Conservation (phyloP, 495 filamentous ascomycete genomes). For the Wilcoxina mikolae region DNA sequence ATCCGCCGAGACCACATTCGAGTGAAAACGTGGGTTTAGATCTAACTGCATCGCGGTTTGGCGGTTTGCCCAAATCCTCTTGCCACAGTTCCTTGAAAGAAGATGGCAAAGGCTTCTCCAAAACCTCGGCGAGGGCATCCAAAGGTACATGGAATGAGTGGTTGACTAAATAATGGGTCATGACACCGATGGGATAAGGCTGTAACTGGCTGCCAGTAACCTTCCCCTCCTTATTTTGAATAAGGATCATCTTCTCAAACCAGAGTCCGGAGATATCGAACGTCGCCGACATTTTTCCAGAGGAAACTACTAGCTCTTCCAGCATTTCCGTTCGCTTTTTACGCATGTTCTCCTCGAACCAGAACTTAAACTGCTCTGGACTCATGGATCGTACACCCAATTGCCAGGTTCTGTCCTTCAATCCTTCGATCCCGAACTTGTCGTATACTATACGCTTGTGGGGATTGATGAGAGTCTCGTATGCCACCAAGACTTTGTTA, state of each 20-base stretch:
- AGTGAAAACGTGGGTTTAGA: neutral
- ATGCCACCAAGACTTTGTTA: slow-evolving; percentile 37
- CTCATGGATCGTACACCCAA: slow-evolving; percentile 35
- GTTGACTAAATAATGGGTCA: slow-evolving; percentile 14
- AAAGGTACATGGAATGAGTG: slow-evolving; percentile 21
- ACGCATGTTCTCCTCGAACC: slow-evolving; percentile 38
- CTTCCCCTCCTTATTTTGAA: neutral
- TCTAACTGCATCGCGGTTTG: neutral
- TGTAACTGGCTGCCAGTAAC: neutral
- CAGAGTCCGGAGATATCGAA: slow-evolving; percentile 32
- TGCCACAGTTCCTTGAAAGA: neutral
- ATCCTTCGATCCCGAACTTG: slow-evolving; percentile 34
- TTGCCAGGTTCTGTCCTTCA: slow-evolving; percentile 33
- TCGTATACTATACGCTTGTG: slow-evolving; percentile 44
- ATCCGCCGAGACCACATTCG: neutral
- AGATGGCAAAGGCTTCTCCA: slow-evolving; percentile 14
- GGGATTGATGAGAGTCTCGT: slow-evolving; percentile 42
- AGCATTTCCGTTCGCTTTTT: slow-evolving; percentile 33
- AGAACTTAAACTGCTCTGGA: slow-evolving; percentile 37
- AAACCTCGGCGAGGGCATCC: slow-evolving; percentile 10
- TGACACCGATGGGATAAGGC: slow-evolving; percentile 1
- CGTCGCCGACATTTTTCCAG: slow-evolving; percentile 33
- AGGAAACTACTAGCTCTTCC: slow-evolving; percentile 33
- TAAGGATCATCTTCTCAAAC: slow-evolving; percentile 8
- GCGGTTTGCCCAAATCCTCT: neutral